Evolutionary conservation across 2,329 filamentous ascomycete species (phyloP).

Genomic region (Epichloe uncinata): DNA sequence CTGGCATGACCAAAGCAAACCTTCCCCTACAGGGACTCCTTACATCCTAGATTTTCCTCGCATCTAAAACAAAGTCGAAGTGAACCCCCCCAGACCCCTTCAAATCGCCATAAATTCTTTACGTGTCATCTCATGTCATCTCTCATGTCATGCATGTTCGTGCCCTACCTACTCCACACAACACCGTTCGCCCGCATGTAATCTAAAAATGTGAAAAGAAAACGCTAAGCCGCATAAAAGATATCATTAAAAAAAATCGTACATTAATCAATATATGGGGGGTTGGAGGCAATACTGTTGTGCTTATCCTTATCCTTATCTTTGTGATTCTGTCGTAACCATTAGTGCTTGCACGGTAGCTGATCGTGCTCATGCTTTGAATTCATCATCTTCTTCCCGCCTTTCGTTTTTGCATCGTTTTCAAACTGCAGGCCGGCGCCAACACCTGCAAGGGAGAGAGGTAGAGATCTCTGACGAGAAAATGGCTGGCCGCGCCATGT

Average conservation of each 20-base stretch:
- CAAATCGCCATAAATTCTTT: too few relatives aligned
- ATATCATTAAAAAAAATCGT: neutral
- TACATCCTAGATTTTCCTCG: too few relatives aligned
- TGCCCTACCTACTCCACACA: neutral
- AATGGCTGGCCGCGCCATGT: neutral
- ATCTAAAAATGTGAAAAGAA: neutral
- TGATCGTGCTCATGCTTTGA: conserved; percentile 7
- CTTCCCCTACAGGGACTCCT: too few relatives aligned
- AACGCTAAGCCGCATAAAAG: neutral
- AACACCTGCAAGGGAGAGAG: conserved; percentile 12
- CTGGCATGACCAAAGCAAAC: too few relatives aligned
- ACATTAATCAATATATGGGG: neutral
- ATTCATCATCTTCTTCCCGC: conserved; percentile 10
- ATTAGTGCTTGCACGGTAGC: conserved; percentile 7
- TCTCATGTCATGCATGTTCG: neutral
- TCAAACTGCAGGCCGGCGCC: conserved; percentile 12
- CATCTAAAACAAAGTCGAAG: too few relatives aligned
- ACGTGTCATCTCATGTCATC: too few relatives aligned
- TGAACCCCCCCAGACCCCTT: too few relatives aligned
- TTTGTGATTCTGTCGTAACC: conserved; percentile 10
- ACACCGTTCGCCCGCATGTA: neutral
- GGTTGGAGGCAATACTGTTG: neutral
- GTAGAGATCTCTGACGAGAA: conserved; percentile 4
- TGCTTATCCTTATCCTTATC: conserved; percentile 1
- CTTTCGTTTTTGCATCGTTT: conserved; percentile 9